Evolutionary conservation across 495 filamentous ascomycete genomes (phyloP).

Genomic region (Neurospora cerealis): DNA sequence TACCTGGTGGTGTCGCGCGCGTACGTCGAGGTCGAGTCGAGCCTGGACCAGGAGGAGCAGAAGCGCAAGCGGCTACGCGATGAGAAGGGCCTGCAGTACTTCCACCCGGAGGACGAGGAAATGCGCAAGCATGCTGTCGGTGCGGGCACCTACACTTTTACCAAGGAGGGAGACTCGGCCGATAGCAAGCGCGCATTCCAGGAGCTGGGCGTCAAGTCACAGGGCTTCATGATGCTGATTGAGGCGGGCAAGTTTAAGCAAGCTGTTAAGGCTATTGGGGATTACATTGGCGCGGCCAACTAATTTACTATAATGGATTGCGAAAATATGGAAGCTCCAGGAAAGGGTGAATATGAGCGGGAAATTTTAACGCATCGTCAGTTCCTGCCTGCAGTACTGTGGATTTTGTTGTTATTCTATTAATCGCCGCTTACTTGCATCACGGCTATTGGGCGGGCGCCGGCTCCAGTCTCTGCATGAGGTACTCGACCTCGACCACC

Average conservation of each 20-base stretch:
- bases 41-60: conserved; percentile 56
- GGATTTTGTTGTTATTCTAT: neutral
- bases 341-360: neutral
- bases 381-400: neutral
- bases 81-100: conserved; percentile 57
- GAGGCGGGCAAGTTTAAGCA: conserved; percentile 56
- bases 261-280: conserved; percentile 58
- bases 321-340: neutral
- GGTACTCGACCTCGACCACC: conserved; percentile 92
- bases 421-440: neutral
- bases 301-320: neutral
- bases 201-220: conserved; percentile 78
- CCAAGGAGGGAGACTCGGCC: conserved; percentile 68
- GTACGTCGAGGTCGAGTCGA: conserved; percentile 79
- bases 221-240: conserved; percentile 70
- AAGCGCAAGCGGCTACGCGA: conserved; percentile 71
- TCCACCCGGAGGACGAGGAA: conserved; percentile 95
- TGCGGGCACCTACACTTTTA: conserved; percentile 59
- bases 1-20: conserved; percentile 85
- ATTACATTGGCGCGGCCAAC: conserved; percentile 47
- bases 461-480: conserved; percentile 77
- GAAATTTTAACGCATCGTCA: neutral
- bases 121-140: conserved; percentile 62
- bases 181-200: conserved; percentile 93
- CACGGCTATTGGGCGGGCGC: neutral